Evolutionary conservation across 2,329 filamentous ascomycete genomes (phyloP), one percentile per base, ranked within the genome.

Genomic region (Phaeosphaeria sp.): DNA sequence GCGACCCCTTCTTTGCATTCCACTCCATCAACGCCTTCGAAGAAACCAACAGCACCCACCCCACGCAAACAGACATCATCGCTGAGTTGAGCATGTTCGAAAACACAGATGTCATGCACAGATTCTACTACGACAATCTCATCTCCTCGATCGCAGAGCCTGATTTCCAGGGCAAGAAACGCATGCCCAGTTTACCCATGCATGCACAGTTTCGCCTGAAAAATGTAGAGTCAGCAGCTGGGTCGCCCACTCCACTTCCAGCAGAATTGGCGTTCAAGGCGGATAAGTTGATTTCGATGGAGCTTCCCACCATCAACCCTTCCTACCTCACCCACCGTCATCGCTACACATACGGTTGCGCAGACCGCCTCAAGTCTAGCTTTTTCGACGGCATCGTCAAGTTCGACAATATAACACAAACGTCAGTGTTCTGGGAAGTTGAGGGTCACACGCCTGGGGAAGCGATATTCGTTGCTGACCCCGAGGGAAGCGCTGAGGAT

Each of bases 11-110:
- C 47, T 96, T 93, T 80, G 89, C 87, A 75, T 96, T 96, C 74
- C 92, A 96, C 76, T 86, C 86, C 0, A 81, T 92, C 71, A 96
- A 96, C 65, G 86, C 91, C 0, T 95, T 88, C 72, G 90, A 94
- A 67, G 84, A 91, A 61, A 65, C 74, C 0, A 79, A 75, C 0
- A 52, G 73, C 2, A 63, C 53, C 20, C 64, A 74, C 25, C 59
- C 71, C 1, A 66, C 24, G 51, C 78, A 81, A n/a, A 77, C 78
- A 5, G 81, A 88, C 57, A 81, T 95, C 18, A 79, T 87, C 27
- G 86, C 89, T 53, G 92, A 96, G 59, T 72, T 89, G 1, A 76
- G 88, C 27, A 79, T 85, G 51, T 93, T 90, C 68, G 81, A 86
- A 0, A 89, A 85, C 51, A 77, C 85, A 0, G 87, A 91, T 56